Percentiles rank a stretch among this genome's conserved stretches.
Evolutionary conservation across 352 stramenopile species (phyloP).

Genomic region (Blastocystis sp.): DNA sequence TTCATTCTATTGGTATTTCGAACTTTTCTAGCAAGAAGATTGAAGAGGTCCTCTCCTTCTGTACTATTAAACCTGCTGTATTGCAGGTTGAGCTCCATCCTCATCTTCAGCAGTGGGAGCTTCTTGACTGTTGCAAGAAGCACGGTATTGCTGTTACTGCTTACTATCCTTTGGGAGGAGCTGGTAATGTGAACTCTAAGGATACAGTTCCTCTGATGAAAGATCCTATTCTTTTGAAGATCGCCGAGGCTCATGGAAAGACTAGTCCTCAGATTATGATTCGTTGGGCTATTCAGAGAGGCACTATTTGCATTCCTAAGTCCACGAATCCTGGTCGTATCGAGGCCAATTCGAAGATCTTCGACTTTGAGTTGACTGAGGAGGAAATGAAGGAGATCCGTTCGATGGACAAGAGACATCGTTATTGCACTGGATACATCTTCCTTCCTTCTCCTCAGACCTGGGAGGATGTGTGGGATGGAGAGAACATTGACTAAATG

Average conservation of each 20-base stretch:
- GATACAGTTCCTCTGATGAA: conserved; percentile 56
- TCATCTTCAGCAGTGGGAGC: conserved; percentile 69
- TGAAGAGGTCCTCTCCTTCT: conserved; percentile 68
- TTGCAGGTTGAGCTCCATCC: conserved; percentile 77
- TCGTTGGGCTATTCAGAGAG: conserved; percentile 70
- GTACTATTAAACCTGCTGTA: conserved; percentile 68
- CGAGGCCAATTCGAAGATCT: conserved; percentile 67
- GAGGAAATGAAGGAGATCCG: no score
- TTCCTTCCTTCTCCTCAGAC: conserved; percentile 25
- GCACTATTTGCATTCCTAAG: conserved; percentile 71
- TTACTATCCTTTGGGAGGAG: conserved; percentile 72
- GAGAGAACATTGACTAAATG: conserved; percentile 36
- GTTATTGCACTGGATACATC: neutral
- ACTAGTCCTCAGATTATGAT: conserved; percentile 70
- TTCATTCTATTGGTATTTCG: conserved; percentile 72
- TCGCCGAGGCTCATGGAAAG: conserved; percentile 66
- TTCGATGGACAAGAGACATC: conserved; percentile 39
- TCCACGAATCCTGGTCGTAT: conserved; percentile 67
- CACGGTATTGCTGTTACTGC: conserved; percentile 69
- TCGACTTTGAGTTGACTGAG: conserved; percentile 66
- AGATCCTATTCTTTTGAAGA: conserved; percentile 61
- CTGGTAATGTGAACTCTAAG: neutral
- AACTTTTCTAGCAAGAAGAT: conserved; percentile 73
- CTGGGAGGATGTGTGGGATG: conserved; percentile 39
- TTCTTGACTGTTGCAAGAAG: conserved; percentile 70